Conservation (phyloP, 139 green algal genomes). For the Medakamo hakoo region DNA sequence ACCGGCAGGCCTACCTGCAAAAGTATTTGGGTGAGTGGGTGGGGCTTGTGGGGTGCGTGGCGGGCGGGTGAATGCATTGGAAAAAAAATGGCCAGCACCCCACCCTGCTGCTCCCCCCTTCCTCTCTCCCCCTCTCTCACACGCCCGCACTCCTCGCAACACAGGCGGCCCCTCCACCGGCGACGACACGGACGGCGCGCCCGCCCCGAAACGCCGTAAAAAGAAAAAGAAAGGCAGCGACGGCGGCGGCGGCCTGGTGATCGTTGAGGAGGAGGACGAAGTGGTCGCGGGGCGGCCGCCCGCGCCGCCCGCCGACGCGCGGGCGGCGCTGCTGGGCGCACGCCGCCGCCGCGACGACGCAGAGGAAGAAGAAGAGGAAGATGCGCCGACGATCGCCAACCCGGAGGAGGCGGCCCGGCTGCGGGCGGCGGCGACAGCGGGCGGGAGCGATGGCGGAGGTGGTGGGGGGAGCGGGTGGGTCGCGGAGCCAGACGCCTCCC, state of each 20-base stretch:
- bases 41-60: background rate
- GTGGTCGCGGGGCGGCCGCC: background rate
- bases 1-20: background rate
- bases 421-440: slow-evolving; percentile 20
- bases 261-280: background rate
- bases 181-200: no score
- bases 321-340: no score
- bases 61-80: no score
- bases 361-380: slow-evolving; percentile 9
- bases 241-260: background rate
- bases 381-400: slow-evolving; percentile 46
- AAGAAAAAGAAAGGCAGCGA: background rate
- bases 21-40: background rate
- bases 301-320: background rate
- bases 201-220: no score
- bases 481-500: slow-evolving; percentile 11
- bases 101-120: no score
- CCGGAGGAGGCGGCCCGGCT: slow-evolving; percentile 34
- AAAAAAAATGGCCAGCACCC: no score
- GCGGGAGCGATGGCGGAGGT: slow-evolving; percentile 12
- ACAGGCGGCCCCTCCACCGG: no score
- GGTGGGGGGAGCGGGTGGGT: background rate
- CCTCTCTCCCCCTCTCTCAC: no score
- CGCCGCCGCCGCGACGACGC: background rate
- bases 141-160: no score